These are phyloP conservation scores for Pseudocercospora vitis DNA, from an alignment of 2,329 filamentous ascomycete species.

Conservation along the genomic window DNA sequence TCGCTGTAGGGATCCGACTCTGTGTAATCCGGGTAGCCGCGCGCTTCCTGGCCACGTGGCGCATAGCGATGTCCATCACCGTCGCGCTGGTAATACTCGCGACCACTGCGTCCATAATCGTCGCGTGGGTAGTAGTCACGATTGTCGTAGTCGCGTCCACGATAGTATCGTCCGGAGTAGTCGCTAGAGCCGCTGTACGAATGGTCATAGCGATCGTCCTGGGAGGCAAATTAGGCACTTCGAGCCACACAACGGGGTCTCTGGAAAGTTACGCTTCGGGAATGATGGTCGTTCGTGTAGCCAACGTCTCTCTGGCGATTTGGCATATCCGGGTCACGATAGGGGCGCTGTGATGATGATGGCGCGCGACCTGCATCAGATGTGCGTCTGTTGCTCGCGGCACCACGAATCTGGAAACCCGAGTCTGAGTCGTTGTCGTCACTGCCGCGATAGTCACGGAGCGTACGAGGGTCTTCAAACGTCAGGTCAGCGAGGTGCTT, in stretches of 20 bases:
- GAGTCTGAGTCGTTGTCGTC: constrained; percentile 12
- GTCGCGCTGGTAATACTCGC: no score
- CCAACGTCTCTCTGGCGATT: not conserved
- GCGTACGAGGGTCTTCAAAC: constrained; percentile 18
- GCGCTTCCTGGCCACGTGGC: not conserved
- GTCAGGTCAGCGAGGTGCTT: constrained; percentile 19
- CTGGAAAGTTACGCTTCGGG: constrained; percentile 16
- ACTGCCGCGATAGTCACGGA: constrained; percentile 7
- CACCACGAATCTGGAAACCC: constrained; percentile 19
- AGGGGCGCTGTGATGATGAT: constrained; percentile 15
- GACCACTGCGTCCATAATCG: not conserved
- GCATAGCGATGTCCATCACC: not conserved
- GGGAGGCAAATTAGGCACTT: constrained; percentile 18
- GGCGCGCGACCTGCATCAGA: constrained; percentile 12
- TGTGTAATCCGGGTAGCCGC: constrained; percentile 1
- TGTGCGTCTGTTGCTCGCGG: constrained; percentile 11
- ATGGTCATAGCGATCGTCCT: constrained; percentile 19
- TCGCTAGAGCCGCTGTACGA: constrained; percentile 19
- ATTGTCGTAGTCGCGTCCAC: not conserved
- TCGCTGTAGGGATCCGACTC: constrained; percentile 22
- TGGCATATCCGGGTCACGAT: constrained; percentile 19
- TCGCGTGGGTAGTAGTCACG: not conserved
- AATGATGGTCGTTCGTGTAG: constrained; percentile 3
- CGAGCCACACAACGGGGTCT: constrained; percentile 1
- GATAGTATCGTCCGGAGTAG: constrained; percentile 13